phyloP scores from a whole-genome alignment of 345 rosid genomes.

The Brassica incana region DNA sequence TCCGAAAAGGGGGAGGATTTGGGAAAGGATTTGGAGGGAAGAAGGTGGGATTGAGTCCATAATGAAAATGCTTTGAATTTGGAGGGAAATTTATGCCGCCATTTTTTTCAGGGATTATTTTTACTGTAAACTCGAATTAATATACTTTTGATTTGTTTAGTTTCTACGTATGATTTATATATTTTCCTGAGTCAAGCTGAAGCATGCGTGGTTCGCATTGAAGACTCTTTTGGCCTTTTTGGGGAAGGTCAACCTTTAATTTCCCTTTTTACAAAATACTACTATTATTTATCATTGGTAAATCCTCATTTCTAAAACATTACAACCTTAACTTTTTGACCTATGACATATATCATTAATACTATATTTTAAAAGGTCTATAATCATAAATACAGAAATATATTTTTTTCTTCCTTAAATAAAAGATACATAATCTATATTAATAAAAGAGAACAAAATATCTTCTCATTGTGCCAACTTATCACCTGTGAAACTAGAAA shows the following conservation, averaged over 20 bases:
- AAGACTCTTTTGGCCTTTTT: background rate
- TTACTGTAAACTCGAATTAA: background rate
- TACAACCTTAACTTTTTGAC: too few relatives aligned
- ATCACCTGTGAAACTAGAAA: too few relatives aligned
- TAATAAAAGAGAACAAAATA: too few relatives aligned
- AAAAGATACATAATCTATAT: too few relatives aligned
- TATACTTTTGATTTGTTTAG: background rate
- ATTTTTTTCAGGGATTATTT: background rate
- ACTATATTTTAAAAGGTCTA: too few relatives aligned
- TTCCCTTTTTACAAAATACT: background rate
- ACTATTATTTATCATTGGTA: too few relatives aligned
- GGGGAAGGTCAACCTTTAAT: background rate
- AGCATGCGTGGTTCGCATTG: background rate
- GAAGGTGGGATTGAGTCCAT: background rate
- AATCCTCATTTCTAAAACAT: too few relatives aligned
- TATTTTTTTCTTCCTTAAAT: too few relatives aligned
- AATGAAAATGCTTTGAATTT: conserved; percentile 5
- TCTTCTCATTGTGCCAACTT: too few relatives aligned
- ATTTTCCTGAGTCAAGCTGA: background rate
- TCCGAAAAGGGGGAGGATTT: background rate
- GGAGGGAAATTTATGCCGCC: conserved; percentile 44
- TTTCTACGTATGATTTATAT: background rate
- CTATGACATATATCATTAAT: too few relatives aligned
- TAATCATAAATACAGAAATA: too few relatives aligned
- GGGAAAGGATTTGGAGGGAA: conserved; percentile 28